Evolutionary conservation across 2,329 filamentous ascomycete species (phyloP).

Genomic region (Cladosporium austrohemisphaericum): DNA sequence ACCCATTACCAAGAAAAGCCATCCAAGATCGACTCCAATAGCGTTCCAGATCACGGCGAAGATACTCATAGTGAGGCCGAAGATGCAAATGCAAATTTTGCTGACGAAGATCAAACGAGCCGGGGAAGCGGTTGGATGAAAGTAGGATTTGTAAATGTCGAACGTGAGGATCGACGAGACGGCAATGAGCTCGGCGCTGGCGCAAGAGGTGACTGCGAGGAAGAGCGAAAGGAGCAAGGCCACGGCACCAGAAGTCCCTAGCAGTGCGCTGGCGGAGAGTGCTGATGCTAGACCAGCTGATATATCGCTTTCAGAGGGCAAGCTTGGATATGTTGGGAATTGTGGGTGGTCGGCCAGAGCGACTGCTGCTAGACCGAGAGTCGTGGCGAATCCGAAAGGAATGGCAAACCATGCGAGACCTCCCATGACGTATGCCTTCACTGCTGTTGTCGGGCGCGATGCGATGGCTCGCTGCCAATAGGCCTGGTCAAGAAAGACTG

Average conservation of each 20-base stretch:
- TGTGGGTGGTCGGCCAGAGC: constrained; percentile 42
- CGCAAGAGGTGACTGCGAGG: constrained; percentile 30
- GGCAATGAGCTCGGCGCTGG: constrained; percentile 38
- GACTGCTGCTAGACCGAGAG: constrained; percentile 42
- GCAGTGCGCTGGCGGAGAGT: constrained; percentile 22
- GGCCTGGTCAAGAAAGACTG: constrained; percentile 43
- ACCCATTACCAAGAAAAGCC: constrained; percentile 39
- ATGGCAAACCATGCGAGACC: constrained; percentile 49
- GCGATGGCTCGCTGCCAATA: constrained; percentile 48
- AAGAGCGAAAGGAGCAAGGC: constrained; percentile 21
- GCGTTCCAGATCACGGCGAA: constrained; percentile 36
- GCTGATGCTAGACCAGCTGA: constrained; percentile 26
- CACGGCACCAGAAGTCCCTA: constrained; percentile 25
- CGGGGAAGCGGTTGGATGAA: constrained; percentile 36
- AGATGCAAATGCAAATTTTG: constrained; percentile 39
- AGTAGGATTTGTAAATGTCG: constrained; percentile 41
- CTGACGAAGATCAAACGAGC: constrained; percentile 38
- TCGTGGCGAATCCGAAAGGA: constrained; percentile 46
- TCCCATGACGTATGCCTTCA: constrained; percentile 39
- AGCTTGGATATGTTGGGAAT: constrained; percentile 40
- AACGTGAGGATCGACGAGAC: constrained; percentile 39
- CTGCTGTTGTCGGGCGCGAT: constrained; percentile 35
- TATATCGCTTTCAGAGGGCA: constrained; percentile 20
- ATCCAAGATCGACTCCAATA: constrained; percentile 39
- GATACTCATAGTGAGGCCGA: constrained; percentile 38